Evolutionary conservation across 768 basidiomycete species (phyloP), one percentile per base, ranked within the genome.

Genomic region (Suillus cothurnatus): DNA sequence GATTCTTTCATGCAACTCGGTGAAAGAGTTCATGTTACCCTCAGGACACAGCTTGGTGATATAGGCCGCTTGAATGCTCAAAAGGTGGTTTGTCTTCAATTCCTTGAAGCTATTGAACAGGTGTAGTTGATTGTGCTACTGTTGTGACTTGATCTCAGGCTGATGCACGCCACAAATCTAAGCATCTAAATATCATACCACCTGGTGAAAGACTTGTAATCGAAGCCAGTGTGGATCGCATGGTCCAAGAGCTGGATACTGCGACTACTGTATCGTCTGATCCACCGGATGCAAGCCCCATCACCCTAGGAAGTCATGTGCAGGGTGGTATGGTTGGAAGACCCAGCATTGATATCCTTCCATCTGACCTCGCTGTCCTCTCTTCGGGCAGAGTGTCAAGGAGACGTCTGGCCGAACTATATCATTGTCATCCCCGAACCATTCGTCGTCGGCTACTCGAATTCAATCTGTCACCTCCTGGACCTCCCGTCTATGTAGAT

Each of bases 31-130:
- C 61, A 61, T 14, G 45, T 61, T 23, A 49, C 45, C 4, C 49
- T 61, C 38, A 41, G 61, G 15, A 61, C 61, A n/a, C 61, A 61
- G 49, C 43, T 61, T 23, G 61, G 61, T 47, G 61, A 50, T 32
- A 28, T 34, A 1, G 28, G 43, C 3, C 38, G 45, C 32, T 50
- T 61, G 43, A 36, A 50, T 47, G 43, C 28, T 43, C 61, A 61
- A 50, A 61, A 61, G 26, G 32, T 15, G 0, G 32, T 61, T 11
- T 61, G 61, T 39, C 49, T 61, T 17, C 39, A 39, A 50, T 45
- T 61, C 3, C 61, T 61, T 5, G 32, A 43, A 15, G 43, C 41
- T 61, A 45, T 61, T 8, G 31, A 55, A 55, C 31, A 55, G 53
- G 53, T 55, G 53, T 32, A 31, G 28, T 32, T 32, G 2, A 8